These are phyloP conservation scores for Coelastrella sp. DNA, from an alignment of 139 green algal species.

Conservation along the genomic window DNA sequence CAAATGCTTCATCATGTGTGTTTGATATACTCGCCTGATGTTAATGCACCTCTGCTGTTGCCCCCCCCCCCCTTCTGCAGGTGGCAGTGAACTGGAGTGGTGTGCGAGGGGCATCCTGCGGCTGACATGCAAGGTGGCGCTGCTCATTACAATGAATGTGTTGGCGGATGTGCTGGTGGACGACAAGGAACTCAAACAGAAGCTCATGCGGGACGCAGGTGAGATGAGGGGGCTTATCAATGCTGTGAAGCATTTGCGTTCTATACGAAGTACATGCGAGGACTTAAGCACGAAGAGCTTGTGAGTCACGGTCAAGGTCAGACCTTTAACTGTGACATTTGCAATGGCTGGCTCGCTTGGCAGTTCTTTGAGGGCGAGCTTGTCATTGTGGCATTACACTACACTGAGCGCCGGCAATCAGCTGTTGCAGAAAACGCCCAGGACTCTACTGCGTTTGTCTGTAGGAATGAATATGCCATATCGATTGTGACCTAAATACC, in stretches of 20 bases:
- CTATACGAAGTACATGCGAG: neutral
- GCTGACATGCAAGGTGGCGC: neutral
- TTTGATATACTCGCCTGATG: no score
- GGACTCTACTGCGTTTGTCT: no score
- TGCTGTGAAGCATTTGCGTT: neutral
- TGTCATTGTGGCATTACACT: no score
- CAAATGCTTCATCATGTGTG: no score
- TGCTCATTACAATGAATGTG: constrained; percentile 46
- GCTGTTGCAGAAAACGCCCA: no score
- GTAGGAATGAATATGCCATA: no score
- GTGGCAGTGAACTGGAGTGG: constrained; percentile 14
- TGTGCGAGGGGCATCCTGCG: constrained; percentile 18
- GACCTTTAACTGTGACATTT: no score
- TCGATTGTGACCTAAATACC: no score
- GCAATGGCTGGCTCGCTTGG: no score
- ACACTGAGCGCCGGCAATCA: no score
- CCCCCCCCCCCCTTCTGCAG: neutral
- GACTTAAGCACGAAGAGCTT: neutral
- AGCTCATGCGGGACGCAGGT: constrained; percentile 28
- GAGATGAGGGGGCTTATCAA: neutral
- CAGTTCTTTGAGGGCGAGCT: no score
- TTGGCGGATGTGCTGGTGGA: constrained; percentile 39
- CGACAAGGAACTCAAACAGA: constrained; percentile 10
- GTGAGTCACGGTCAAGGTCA: neutral
- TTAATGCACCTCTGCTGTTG: neutral